These are phyloP conservation scores for Pleurotus tuber-regium DNA, from an alignment of 768 basidiomycete genomes.

Conservation along the genomic window DNA sequence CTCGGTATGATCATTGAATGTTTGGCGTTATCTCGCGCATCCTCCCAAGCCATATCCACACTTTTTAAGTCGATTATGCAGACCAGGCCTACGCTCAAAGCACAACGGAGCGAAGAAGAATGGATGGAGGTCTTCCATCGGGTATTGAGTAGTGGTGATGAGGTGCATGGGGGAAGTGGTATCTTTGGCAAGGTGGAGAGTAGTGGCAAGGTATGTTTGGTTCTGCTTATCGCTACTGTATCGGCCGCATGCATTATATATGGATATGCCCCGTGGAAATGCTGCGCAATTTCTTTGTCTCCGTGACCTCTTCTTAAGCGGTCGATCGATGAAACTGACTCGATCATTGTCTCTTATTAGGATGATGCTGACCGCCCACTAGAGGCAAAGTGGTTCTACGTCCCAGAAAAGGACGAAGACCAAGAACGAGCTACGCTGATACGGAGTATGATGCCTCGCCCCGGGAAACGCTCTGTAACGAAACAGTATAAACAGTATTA, in stretches of 20 bases:
- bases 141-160: conserved; percentile 45
- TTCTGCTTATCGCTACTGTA: too few relatives aligned
- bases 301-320: too few relatives aligned
- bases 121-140: conserved; percentile 50
- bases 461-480: conserved; percentile 71
- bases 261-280: too few relatives aligned
- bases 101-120: conserved; percentile 36
- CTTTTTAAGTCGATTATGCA: conserved; percentile 52
- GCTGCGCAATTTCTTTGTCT: too few relatives aligned
- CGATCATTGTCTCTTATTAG: conserved; percentile 23
- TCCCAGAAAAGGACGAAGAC: conserved; percentile 69
- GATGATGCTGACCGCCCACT: conserved; percentile 48
- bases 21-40: conserved; percentile 70
- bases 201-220: conserved; percentile 48
- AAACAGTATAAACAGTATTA: conserved; percentile 88
- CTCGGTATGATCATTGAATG: conserved; percentile 69
- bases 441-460: conserved; percentile 70
- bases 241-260: too few relatives aligned
- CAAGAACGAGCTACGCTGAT: conserved; percentile 67
- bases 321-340: too few relatives aligned
- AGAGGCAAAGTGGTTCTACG: conserved; percentile 75
- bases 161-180: conserved; percentile 43
- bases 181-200: conserved; percentile 75
- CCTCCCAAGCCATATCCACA: conserved; percentile 54
- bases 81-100: conserved; percentile 49